Conservation (phyloP, 2,329 filamentous ascomycete species). For the Myriosclerotinia curreyana region DNA sequence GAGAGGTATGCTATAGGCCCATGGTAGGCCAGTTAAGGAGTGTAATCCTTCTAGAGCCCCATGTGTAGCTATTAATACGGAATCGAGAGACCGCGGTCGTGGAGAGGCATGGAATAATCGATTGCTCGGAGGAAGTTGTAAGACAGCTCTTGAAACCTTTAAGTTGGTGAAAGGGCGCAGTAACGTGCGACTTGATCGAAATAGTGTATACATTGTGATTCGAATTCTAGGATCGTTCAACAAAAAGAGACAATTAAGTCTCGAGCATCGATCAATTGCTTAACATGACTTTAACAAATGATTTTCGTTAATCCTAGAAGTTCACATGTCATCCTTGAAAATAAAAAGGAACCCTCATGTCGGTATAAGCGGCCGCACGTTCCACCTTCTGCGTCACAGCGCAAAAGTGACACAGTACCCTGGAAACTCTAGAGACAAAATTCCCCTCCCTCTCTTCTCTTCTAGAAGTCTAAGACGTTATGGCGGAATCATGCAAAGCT, state of each 20-base stretch:
- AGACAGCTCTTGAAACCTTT: constrained; percentile 21
- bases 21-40: constrained; percentile 47
- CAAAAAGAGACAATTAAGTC: neutral
- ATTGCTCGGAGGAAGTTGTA: constrained; percentile 31
- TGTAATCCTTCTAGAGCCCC: constrained; percentile 51
- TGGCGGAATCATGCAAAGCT: constrained; percentile 38
- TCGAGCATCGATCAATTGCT: neutral
- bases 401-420: constrained; percentile 23
- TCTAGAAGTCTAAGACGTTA: constrained; percentile 20
- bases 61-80: constrained; percentile 45
- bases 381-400: constrained; percentile 18
- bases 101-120: constrained; percentile 52
- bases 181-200: constrained; percentile 4
- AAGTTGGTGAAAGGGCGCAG: neutral
- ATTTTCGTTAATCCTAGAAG: constrained; percentile 8
- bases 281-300: constrained; percentile 1
- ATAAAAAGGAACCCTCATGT: neutral
- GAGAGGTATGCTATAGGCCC: constrained; percentile 53
- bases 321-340: constrained; percentile 19
- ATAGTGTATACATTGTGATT: constrained; percentile 20
- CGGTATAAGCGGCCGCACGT: constrained; percentile 16
- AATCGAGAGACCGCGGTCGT: constrained; percentile 43
- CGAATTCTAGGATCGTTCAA: neutral
- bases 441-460: constrained; percentile 3
- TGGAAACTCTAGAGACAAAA: constrained; percentile 14